These are phyloP conservation scores for Fusarium anthophilum DNA, from an alignment of 2,329 filamentous ascomycete genomes.

Conservation along the genomic window DNA sequence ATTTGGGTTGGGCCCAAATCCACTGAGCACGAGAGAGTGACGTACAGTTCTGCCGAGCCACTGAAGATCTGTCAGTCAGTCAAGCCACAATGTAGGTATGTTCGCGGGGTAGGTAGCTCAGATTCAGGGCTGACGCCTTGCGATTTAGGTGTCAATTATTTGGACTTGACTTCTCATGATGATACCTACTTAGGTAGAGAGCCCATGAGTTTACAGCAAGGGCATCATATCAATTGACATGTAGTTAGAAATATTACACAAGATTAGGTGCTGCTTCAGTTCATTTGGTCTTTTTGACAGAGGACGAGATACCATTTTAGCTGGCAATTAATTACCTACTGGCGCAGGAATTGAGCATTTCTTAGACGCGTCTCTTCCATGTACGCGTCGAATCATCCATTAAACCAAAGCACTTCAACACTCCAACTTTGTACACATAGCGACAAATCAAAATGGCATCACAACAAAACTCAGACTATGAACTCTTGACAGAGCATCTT, in stretches of 20 bases:
- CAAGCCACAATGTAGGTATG: slow-evolving; percentile 25
- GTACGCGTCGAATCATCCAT: slow-evolving; percentile 25
- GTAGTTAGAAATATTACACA: neutral
- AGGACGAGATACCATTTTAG: neutral
- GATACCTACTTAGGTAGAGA: neutral
- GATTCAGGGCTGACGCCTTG: slow-evolving; percentile 18
- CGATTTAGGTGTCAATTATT: slow-evolving; percentile 22
- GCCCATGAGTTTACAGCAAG: neutral
- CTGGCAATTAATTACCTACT: neutral
- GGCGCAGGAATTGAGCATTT: slow-evolving; percentile 7
- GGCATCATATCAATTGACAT: neutral
- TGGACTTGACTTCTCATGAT: slow-evolving; percentile 2
- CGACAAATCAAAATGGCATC: slow-evolving; percentile 43
- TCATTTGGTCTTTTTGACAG: too few relatives aligned
- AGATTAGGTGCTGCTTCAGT: too few relatives aligned
- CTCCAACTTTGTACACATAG: neutral
- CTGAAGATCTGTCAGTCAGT: neutral
- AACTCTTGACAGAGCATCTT: slow-evolving; percentile 93
- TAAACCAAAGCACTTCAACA: neutral
- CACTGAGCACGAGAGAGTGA: slow-evolving; percentile 25
- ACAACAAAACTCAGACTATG: slow-evolving; percentile 60
- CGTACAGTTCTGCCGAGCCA: slow-evolving; percentile 28
- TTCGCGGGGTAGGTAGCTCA: slow-evolving; percentile 23
- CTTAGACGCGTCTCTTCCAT: slow-evolving; percentile 13
- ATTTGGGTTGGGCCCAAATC: slow-evolving; percentile 19